Evolutionary conservation across 192 early-diverging fungal species (phyloP), one percentile per base, ranked within the genome.

Genomic region (Backusella psychrophila): DNA sequence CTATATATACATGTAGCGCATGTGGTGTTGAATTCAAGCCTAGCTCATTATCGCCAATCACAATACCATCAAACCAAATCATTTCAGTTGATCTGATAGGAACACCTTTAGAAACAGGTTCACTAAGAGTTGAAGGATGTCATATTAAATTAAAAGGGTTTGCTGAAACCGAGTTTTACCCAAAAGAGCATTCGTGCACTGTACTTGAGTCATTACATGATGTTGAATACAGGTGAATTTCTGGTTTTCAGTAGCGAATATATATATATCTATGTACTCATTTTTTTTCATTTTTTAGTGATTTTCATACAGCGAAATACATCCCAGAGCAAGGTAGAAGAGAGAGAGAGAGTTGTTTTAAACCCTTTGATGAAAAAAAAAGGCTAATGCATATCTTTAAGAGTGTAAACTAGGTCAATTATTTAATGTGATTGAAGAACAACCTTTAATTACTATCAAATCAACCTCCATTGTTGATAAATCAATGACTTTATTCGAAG

Each of bases 401-500:
- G 52, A 53, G n/a, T 53, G 52, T 53, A 53, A 21, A 53, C 5
- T 21, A 53, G 52, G 21, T 8, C 52, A 53, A 1, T 1, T 53
- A 21, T 5, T 53, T 6, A 23, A 69, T 49, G 91, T 95, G 14
- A 89, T 95, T 56, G 83, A 86, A 8, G 79, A 81, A 11, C 93
- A 91, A 46, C 93, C 94, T 0, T 44, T 92, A 33, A 52, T 95
- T 26, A 89, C 93, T 53, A 87, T 93, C 39, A 89, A 82, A 71
- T 86, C 76, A 9, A 90, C 83, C 33, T 91, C 80, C 23, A 81
- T 82, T 29, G 78, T 81, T 75, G 86, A 91, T 68, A 85, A 87
- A 49, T 91, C 93, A 11, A 73, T 92, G 15, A 94, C 93, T 91
- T 74, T 95, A 19, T 95, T 91, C 75, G 93, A 95, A 75, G 94